Conservation (phyloP, 345 rosid species). For the Geranium brycei region DNA sequence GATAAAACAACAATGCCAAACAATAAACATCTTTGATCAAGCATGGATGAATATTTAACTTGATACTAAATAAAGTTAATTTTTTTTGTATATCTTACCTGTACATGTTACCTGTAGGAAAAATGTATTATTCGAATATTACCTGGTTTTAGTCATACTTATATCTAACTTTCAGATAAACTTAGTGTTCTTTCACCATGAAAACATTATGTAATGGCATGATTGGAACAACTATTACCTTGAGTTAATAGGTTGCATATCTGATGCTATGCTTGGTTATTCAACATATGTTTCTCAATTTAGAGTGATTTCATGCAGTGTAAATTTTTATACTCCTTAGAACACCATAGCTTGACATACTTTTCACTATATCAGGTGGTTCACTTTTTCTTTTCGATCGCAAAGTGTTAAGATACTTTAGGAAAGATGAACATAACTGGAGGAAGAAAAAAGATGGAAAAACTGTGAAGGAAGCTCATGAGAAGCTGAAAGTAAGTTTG, state of each 20-base stretch:
- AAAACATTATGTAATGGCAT: neutral
- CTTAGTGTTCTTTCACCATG: neutral
- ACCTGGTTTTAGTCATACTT: neutral
- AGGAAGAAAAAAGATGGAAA: slow-evolving; percentile 86
- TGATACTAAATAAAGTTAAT: too few relatives aligned
- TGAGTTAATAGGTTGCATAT: neutral
- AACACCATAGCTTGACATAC: slow-evolving; percentile 12
- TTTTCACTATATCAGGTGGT: slow-evolving; percentile 51
- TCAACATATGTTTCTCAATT: neutral
- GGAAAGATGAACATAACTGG: slow-evolving; percentile 92
- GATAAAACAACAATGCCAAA: too few relatives aligned
- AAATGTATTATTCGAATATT: too few relatives aligned
- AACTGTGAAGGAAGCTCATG: slow-evolving; percentile 87
- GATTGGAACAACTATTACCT: neutral
- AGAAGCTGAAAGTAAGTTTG: slow-evolving; percentile 57
- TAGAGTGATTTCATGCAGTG: neutral
- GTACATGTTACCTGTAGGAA: neutral
- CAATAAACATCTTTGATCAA: too few relatives aligned
- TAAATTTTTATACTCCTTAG: neutral
- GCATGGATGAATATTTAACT: too few relatives aligned
- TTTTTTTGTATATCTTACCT: neutral
- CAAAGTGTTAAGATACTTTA: slow-evolving; percentile 79
- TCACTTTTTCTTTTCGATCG: slow-evolving; percentile 87
- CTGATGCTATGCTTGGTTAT: neutral
- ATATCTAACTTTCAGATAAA: neutral